Conservation (phyloP, 192 early-diverging fungal genomes). For the Podila minutissima region DNA sequence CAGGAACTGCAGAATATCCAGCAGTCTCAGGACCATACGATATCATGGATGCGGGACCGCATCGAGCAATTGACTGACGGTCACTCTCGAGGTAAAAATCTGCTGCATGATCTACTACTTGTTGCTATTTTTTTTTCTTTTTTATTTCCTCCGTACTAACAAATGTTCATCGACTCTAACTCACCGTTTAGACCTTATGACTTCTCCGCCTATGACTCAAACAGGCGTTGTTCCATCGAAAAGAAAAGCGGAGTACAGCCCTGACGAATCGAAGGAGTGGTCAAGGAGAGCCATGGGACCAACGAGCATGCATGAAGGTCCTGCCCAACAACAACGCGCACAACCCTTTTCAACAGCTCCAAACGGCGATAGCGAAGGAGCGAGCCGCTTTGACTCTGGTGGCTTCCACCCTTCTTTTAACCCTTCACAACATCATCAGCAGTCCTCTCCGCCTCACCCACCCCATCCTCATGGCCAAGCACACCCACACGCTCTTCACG, state of each 20-base stretch:
- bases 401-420: slow-evolving; percentile 26
- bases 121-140: not conserved
- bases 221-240: slow-evolving; percentile 38
- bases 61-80: slow-evolving; percentile 32
- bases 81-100: slow-evolving; percentile 26
- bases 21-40: slow-evolving; percentile 33
- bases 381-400: slow-evolving; percentile 8
- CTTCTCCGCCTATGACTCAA: slow-evolving; percentile 22
- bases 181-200: slow-evolving; percentile 11
- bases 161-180: not conserved
- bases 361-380: not conserved
- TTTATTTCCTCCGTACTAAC: too few species aligned
- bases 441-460: not conserved
- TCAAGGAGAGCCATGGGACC: slow-evolving; percentile 10
- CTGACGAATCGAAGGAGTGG: slow-evolving; percentile 32
- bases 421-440: slow-evolving; percentile 4
- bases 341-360: not conserved
- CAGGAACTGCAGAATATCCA: slow-evolving; percentile 42
- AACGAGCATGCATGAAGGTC: not conserved
- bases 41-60: slow-evolving; percentile 47
- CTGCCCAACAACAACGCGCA: not conserved
- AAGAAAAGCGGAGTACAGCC: slow-evolving; percentile 34
- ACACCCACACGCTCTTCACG: not conserved
- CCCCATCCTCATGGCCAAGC: slow-evolving; percentile 6
- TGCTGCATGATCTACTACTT: not conserved